Percentiles rank a stretch among this genome's conserved stretches.
These are phyloP conservation scores for Nemophila menziesii DNA, from an alignment of 257 asterid species.

Conservation along the genomic window DNA sequence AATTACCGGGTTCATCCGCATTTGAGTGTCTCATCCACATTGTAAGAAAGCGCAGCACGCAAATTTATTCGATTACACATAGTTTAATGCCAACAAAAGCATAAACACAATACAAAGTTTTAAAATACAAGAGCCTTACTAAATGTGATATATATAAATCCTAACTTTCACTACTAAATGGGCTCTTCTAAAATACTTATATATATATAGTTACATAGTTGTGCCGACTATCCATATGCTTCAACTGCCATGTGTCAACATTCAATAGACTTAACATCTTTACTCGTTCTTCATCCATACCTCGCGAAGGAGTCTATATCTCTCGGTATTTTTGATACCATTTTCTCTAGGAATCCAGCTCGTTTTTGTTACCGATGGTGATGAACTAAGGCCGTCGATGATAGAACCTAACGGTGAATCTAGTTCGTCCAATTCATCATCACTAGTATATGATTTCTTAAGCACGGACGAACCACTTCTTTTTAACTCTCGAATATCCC, in stretches of 20 bases:
- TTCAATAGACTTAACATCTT: not conserved
- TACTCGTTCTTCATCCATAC: slow-evolving; percentile 39
- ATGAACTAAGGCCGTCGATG: slow-evolving; percentile 18
- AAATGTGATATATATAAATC: too few relatives aligned
- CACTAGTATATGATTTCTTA: slow-evolving; percentile 60
- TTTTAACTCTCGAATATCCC: slow-evolving; percentile 26
- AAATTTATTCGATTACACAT: too few relatives aligned
- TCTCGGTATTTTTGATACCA: slow-evolving; percentile 21
- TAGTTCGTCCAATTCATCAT: slow-evolving; percentile 63
- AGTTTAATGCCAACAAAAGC: not conserved
- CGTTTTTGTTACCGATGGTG: slow-evolving; percentile 21
- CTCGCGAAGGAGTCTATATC: slow-evolving; percentile 62
- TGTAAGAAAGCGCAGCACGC: too few relatives aligned
- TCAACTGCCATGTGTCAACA: not conserved
- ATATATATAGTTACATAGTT: slow-evolving; percentile 4
- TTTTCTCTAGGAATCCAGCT: slow-evolving; percentile 22
- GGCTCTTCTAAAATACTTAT: not conserved
- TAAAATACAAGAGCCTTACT: not conserved
- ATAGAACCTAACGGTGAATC: slow-evolving; percentile 50
- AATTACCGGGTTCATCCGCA: too few relatives aligned
- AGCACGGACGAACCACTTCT: slow-evolving; percentile 48
- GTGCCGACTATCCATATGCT: slow-evolving; percentile 4
- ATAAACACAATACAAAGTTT: not conserved
- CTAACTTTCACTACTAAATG: not conserved
- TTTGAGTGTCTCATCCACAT: too few relatives aligned